Evolutionary conservation across 2,329 filamentous ascomycete species (phyloP).

Genomic region (Coniochaeta sp.): DNA sequence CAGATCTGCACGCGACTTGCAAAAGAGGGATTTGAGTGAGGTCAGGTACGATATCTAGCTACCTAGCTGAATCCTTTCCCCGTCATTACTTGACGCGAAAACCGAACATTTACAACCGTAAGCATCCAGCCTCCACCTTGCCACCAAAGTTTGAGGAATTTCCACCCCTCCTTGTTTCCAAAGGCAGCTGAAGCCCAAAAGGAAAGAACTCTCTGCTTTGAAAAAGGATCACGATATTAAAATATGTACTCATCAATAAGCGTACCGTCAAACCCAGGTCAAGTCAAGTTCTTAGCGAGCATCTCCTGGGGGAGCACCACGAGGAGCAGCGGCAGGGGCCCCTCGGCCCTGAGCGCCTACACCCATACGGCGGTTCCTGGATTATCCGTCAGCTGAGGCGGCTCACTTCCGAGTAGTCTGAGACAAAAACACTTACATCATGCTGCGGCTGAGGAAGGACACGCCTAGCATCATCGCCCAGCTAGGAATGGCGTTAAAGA

Average conservation of each 20-base stretch:
- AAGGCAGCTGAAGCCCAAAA: neutral
- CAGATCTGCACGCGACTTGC: slow-evolving; percentile 57
- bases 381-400: slow-evolving; percentile 12
- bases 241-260: slow-evolving; percentile 7
- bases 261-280: neutral
- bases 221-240: slow-evolving; percentile 1
- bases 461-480: slow-evolving; percentile 74
- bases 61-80: neutral
- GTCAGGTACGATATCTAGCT: neutral
- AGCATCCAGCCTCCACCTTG: neutral
- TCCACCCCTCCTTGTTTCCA: neutral
- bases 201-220: neutral
- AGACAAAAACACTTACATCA: slow-evolving; percentile 57
- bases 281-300: slow-evolving; percentile 12
- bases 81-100: neutral
- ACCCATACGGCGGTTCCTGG: slow-evolving; percentile 27
- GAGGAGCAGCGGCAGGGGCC: slow-evolving; percentile 12
- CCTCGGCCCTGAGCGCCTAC: slow-evolving; percentile 7
- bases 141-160: neutral
- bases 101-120: neutral
- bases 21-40: slow-evolving; percentile 24
- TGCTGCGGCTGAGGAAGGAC: slow-evolving; percentile 62
- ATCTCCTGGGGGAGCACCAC: slow-evolving; percentile 18
- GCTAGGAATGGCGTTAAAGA: slow-evolving; percentile 58
- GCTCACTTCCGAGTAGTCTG: neutral